Conservation (phyloP, 441 rosid genomes). For the Pelargonium citronellum region DNA sequence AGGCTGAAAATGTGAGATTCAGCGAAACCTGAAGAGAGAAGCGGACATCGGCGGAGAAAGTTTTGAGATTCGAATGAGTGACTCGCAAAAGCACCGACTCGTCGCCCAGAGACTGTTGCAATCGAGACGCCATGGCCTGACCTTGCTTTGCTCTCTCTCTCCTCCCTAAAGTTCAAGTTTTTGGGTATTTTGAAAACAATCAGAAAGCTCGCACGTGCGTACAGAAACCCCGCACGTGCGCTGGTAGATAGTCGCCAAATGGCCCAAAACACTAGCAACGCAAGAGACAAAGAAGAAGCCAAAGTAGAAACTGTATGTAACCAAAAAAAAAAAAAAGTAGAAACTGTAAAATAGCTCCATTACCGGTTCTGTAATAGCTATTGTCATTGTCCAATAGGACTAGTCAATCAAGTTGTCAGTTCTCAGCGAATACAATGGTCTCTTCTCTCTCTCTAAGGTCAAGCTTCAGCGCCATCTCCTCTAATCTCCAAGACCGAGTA, state of each 20-base stretch:
- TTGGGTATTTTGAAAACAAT: no score
- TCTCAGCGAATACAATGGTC: not conserved
- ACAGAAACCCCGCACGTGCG: no score
- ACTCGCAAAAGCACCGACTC: conserved; percentile 62
- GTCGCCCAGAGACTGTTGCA: conserved; percentile 55
- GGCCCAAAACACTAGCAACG: no score
- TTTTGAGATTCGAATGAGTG: conserved; percentile 78
- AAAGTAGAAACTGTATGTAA: no score
- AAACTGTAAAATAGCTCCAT: not conserved
- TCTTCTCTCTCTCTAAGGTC: not conserved
- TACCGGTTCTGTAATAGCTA: not conserved
- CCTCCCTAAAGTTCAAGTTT: not conserved
- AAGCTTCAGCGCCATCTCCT: not conserved
- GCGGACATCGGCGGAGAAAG: conserved; percentile 60
- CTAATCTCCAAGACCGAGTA: not conserved
- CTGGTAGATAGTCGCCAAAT: no score
- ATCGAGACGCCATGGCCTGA: conserved; percentile 41
- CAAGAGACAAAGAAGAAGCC: no score
- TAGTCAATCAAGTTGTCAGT: not conserved
- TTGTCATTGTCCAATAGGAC: not conserved
- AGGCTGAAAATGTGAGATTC: no score
- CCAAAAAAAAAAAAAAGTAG: no score
- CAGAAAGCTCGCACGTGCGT: no score
- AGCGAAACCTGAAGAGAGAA: conserved; percentile 66
- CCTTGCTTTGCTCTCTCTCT: conserved; percentile 10